Conservation (phyloP, 1,284 basidiomycete genomes). For the Rhodotorula sp. region DNA sequence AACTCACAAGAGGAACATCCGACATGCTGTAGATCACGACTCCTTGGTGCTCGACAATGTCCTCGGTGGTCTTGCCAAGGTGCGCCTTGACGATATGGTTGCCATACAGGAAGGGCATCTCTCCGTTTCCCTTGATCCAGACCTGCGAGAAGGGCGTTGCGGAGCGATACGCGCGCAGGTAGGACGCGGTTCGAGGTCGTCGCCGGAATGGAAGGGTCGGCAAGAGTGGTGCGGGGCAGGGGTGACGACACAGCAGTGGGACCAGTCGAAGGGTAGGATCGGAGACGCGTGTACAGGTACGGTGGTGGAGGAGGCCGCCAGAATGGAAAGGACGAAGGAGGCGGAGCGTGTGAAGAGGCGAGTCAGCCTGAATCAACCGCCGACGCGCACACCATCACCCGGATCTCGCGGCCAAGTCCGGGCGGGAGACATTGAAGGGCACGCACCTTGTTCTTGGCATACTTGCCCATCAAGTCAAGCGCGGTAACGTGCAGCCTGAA, state of each 20-base stretch:
- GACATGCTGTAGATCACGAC: constrained; percentile 96
- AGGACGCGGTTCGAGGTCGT: neutral
- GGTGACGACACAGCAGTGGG: neutral
- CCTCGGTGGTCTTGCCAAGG: constrained; percentile 97
- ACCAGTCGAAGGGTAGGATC: neutral
- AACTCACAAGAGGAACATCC: constrained; percentile 71
- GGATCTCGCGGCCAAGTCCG: too few species aligned
- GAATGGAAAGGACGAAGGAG: neutral
- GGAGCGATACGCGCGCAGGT: too few species aligned
- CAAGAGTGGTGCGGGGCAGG: too few species aligned
- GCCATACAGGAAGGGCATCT: constrained; percentile 98
- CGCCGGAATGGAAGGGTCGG: neutral
- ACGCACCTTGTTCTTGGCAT: constrained; percentile 94
- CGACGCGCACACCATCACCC: too few species aligned
- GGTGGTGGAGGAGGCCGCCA: neutral
- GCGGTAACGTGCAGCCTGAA: constrained; percentile 96
- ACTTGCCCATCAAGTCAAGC: constrained; percentile 89
- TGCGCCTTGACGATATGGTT: constrained; percentile 99
- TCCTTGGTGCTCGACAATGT: constrained; percentile 98
- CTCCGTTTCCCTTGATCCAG: constrained; percentile 99
- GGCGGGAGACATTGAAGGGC: neutral
- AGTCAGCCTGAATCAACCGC: too few species aligned
- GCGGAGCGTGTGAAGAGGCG: neutral
- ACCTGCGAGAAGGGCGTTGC: constrained; percentile 58
- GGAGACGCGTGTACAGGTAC: neutral